Evolutionary conservation across 352 stramenopile species (phyloP).

Genomic region (Pythium biforme): DNA sequence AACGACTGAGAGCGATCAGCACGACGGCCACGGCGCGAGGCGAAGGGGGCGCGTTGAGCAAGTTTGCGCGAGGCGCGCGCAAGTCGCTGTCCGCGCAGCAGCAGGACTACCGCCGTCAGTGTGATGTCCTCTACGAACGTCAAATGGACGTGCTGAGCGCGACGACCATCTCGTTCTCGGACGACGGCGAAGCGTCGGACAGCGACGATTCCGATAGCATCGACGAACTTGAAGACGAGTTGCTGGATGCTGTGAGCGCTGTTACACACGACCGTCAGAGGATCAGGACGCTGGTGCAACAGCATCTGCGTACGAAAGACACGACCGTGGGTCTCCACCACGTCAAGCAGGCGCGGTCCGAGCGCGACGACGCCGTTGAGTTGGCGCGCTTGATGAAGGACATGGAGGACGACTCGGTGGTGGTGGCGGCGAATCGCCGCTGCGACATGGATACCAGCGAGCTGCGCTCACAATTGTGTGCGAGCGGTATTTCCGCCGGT

Average conservation of each 20-base stretch:
- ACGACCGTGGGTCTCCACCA: slow-evolving; percentile 60
- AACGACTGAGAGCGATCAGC: slow-evolving; percentile 79
- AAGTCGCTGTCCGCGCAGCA: slow-evolving; percentile 82
- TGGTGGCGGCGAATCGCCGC: slow-evolving; percentile 43
- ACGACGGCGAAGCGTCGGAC: slow-evolving; percentile 54
- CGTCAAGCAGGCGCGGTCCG: slow-evolving; percentile 63
- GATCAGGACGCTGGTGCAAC: slow-evolving; percentile 60
- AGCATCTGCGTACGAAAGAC: slow-evolving; percentile 73
- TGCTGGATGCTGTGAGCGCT: slow-evolving; percentile 76
- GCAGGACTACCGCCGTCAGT: slow-evolving; percentile 85
- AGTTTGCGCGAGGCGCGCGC: slow-evolving; percentile 74
- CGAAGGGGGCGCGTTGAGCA: slow-evolving; percentile 69
- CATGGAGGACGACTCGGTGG: slow-evolving; percentile 74
- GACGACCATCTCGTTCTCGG: slow-evolving; percentile 59
- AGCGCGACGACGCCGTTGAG: slow-evolving; percentile 81
- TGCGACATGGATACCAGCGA: slow-evolving; percentile 64
- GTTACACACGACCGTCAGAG: slow-evolving; percentile 53
- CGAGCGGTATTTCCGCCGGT: slow-evolving; percentile 70
- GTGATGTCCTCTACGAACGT: slow-evolving; percentile 80
- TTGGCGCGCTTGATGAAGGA: slow-evolving; percentile 76
- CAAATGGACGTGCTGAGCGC: slow-evolving; percentile 81
- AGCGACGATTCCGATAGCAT: slow-evolving; percentile 65
- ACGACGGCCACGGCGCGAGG: slow-evolving; percentile 67
- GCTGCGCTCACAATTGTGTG: slow-evolving; percentile 62
- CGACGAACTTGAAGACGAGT: slow-evolving; percentile 70